Evolutionary conservation across 768 basidiomycete species (phyloP), one percentile per base, ranked within the genome.

Genomic region (Clavulina sp.): DNA sequence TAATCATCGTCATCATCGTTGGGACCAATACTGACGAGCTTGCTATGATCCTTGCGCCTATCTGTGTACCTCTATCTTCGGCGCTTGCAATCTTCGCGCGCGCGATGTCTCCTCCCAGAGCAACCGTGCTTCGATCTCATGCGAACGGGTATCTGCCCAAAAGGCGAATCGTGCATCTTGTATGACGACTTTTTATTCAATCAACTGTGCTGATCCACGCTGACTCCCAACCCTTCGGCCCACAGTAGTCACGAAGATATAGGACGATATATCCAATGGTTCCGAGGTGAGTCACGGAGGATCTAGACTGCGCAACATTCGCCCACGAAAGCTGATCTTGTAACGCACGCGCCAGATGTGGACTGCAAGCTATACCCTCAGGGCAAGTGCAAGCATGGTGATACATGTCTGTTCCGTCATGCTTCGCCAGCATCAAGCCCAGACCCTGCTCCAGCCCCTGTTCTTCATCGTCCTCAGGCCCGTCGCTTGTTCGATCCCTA

Each of bases 111-210:
- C 26, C 43, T 16, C 43, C 13, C 26, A 46, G 43, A 46, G 26
- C 43, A 46, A 26, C 43, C 43, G 13, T 46, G 43, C 43, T 46
- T 46, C 24, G 43, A 46, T 26, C 24, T 46, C 26, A 16, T 46
- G 26, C 13, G 43, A 24, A 46, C 43, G 13, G 43, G 43, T 16
- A 26, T 46, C 13, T 46, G 43, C 43, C 43, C 43, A 26, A 46
- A 46, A 26, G 43, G 24, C 24, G 43, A 46, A 26, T 28, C 26
- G 9, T 46, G 43, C 43, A 46, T 46, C 9, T 46, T 46, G 43
- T 46, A 9, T 13, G 43, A 13, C 16, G 26, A 46, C 9, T n/a
- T 26, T 13, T 46, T 9, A 9, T 46, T 46, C 13, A 19, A 9
- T 38, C 9, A 9, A 38, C 34, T 19, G 19, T 9, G 34, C 34